Evolutionary conservation across 2,329 filamentous ascomycete genomes (phyloP).

Genomic region (Xylariaceae sp.): DNA sequence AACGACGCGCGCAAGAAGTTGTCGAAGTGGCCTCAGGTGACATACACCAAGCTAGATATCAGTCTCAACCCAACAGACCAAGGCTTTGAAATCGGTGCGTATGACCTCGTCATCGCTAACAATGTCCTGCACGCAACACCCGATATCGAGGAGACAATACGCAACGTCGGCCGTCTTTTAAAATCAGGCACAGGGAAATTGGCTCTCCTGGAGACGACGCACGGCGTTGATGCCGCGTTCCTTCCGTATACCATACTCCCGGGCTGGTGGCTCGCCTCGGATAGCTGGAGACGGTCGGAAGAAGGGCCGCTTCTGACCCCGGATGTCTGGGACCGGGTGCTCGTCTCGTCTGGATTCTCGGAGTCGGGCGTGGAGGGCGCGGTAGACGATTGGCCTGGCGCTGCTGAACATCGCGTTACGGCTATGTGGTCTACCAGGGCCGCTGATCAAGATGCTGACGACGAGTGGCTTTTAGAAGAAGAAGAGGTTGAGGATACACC

Average conservation of each 20-base stretch:
- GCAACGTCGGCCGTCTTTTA: conserved; percentile 8
- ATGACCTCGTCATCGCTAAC: conserved; percentile 21
- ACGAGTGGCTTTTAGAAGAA: not conserved
- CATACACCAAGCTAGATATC: conserved; percentile 13
- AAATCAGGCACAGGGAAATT: conserved; percentile 8
- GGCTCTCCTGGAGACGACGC: conserved; percentile 4
- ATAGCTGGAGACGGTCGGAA: conserved; percentile 6
- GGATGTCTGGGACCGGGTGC: conserved; percentile 14
- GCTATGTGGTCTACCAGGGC: no score
- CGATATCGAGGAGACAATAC: conserved; percentile 4
- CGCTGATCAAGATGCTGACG: conserved; percentile 9
- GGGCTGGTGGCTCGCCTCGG: conserved; percentile 12
- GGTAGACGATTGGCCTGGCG: no score
- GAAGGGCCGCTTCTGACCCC: conserved; percentile 13
- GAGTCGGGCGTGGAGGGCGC: conserved; percentile 8
- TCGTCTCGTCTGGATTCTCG: conserved; percentile 13
- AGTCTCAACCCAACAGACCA: conserved; percentile 15
- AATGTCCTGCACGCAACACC: conserved; percentile 19
- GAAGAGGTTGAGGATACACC: conserved; percentile 6
- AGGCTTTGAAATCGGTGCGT: conserved; percentile 13
- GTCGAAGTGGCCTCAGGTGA: conserved; percentile 8
- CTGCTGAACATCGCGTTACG: no score
- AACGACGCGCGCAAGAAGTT: conserved; percentile 18
- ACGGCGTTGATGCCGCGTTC: not conserved
- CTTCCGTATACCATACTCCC: conserved; percentile 7